Evolutionary conservation across 371 early-diverging fungal genomes (phyloP).

Genomic region (Coemansia sp.): DNA sequence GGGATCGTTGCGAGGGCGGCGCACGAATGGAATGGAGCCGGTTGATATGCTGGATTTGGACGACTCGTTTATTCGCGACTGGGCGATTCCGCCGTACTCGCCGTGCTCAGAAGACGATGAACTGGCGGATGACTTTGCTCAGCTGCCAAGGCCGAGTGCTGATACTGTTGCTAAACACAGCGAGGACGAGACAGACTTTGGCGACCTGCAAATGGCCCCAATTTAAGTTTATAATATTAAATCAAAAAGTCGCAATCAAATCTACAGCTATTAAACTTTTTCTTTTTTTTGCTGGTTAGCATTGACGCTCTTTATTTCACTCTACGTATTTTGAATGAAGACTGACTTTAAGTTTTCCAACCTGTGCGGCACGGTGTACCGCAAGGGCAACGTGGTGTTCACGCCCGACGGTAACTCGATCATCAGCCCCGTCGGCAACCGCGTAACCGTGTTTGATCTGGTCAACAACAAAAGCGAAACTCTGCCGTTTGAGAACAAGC

Average conservation of each 20-base stretch:
- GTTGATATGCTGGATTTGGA: slow-evolving; percentile 45
- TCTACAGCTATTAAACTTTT: background rate
- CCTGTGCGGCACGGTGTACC: slow-evolving; percentile 94
- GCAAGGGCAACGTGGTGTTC: slow-evolving; percentile 89
- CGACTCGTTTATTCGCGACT: slow-evolving; percentile 46
- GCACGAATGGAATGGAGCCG: slow-evolving; percentile 17
- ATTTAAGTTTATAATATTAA: too few species aligned
- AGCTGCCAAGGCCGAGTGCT: background rate
- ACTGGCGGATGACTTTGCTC: too few species aligned
- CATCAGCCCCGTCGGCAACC: slow-evolving; percentile 93
- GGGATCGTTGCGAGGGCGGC: slow-evolving; percentile 19
- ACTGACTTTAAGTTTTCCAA: slow-evolving; percentile 73
- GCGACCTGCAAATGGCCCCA: slow-evolving; percentile 11
- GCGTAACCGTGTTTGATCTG: slow-evolving; percentile 92
- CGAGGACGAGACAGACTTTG: slow-evolving; percentile 3
- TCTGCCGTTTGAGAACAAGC: slow-evolving; percentile 88
- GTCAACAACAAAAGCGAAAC: slow-evolving; percentile 89
- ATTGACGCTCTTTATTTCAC: background rate
- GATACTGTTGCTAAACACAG: background rate
- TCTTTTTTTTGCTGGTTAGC: background rate
- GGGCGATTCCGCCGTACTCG: slow-evolving; percentile 45
- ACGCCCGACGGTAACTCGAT: slow-evolving; percentile 93
- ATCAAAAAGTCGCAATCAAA: too few species aligned
- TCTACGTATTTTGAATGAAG: slow-evolving; percentile 34
- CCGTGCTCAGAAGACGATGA: slow-evolving; percentile 11